phyloP scores from a whole-genome alignment of 331 rosid genomes.

The Telfairia occidentalis region DNA sequence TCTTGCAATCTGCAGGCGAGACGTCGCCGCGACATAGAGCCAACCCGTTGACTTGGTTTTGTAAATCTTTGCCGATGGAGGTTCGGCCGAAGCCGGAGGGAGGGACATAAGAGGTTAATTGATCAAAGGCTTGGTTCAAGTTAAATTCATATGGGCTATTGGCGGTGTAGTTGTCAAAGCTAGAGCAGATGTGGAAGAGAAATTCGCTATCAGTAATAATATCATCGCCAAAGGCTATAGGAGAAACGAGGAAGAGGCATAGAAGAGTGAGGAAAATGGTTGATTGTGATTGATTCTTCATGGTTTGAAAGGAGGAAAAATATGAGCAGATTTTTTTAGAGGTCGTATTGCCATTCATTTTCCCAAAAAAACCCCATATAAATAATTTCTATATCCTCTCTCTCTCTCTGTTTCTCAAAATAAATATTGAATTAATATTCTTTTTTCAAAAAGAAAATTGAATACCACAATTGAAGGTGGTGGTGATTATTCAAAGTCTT shows the following conservation, averaged over 20 bases:
- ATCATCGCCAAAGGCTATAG: neutral
- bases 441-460: neutral
- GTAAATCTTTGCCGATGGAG: conserved; percentile 3
- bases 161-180: neutral
- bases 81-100: conserved; percentile 13
- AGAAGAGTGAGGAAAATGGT: neutral
- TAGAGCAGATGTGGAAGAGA: conserved; percentile 9
- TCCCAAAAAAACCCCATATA: neutral
- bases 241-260: neutral
- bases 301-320: neutral
- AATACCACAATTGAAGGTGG: neutral
- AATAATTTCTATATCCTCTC: neutral
- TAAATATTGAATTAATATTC: neutral
- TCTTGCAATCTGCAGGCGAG: conserved; percentile 1
- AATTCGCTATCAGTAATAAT: neutral
- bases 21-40: conserved; percentile 26
- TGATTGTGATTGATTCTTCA: neutral
- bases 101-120: conserved; percentile 6
- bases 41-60: conserved; percentile 10
- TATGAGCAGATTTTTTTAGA: neutral
- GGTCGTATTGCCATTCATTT: neutral
- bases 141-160: conserved; percentile 10
- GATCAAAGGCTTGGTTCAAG: conserved; percentile 10
- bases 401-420: neutral
- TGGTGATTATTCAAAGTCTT: neutral